Evolutionary conservation across 371 early-diverging fungal genomes (phyloP).

Genomic region (Blastocladiella emersonii): DNA sequence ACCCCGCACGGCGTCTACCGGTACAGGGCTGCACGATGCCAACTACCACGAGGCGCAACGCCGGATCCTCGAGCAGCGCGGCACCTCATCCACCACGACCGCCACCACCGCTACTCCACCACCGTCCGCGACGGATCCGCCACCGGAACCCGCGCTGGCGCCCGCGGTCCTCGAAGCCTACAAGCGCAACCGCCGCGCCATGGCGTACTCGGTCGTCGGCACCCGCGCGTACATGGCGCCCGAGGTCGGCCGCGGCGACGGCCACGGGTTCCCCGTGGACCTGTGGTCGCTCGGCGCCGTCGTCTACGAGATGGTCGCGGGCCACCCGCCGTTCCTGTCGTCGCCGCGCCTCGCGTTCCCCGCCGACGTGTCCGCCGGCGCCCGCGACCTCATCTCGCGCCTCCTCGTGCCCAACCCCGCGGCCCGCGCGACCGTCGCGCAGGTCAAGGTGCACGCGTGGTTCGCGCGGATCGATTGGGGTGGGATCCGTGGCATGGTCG

Average conservation of each 20-base stretch:
- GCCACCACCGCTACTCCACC: too few relatives aligned
- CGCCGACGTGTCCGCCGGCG: constrained; percentile 30
- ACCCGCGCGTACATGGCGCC: constrained; percentile 74
- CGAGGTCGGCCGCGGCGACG: constrained; percentile 44
- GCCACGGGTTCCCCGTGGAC: constrained; percentile 51
- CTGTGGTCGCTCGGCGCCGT: constrained; percentile 37
- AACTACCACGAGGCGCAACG: background rate
- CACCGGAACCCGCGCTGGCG: too few relatives aligned
- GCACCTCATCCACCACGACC: too few relatives aligned
- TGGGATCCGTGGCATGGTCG: background rate
- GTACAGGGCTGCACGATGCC: constrained; percentile 1
- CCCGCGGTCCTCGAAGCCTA: too few relatives aligned
- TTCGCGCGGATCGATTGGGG: background rate
- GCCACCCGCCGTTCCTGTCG: constrained; percentile 23
- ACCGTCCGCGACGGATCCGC: too few relatives aligned
- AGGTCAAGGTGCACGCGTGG: background rate
- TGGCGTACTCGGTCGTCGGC: constrained; percentile 63
- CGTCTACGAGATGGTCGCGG: constrained; percentile 55
- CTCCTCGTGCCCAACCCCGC: constrained; percentile 13
- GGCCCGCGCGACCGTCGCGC: background rate
- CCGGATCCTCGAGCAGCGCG: background rate
- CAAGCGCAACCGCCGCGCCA: constrained; percentile 14
- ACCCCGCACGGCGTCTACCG: too few relatives aligned
- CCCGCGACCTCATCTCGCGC: constrained; percentile 32
- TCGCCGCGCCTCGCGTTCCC: constrained; percentile 32